A percentile compares a stretch with the other conserved stretches of the same genome.
phyloP scores from a whole-genome alignment of 2,329 filamentous ascomycete species.

The Diaporthe sp. region DNA sequence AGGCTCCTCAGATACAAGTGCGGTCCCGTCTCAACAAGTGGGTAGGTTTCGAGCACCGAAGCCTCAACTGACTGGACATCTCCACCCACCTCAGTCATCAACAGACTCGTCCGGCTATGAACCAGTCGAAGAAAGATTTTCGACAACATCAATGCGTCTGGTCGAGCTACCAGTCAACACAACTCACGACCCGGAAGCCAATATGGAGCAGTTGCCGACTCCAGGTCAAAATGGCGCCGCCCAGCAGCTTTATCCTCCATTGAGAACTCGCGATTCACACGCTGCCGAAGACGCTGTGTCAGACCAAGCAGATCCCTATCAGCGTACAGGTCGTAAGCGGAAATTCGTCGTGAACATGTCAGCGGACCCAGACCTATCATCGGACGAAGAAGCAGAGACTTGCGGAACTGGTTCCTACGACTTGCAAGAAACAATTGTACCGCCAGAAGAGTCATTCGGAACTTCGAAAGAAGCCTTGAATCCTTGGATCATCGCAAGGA shows the following conservation, averaged over 20 bases:
- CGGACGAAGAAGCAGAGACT: conserved; percentile 37
- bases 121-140: not conserved
- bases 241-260: not conserved
- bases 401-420: not conserved
- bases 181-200: not conserved
- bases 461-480: conserved; percentile 48
- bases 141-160: not conserved
- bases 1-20: not conserved
- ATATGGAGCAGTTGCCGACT: not conserved
- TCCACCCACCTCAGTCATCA: not conserved
- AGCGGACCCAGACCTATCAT: conserved; percentile 37
- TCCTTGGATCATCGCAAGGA: conserved; percentile 57
- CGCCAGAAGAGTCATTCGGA: not conserved
- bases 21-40: not conserved
- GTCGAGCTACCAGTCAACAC: not conserved
- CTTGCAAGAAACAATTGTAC: not conserved
- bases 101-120: not conserved
- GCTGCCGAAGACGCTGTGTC: not conserved
- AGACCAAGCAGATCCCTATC: not conserved
- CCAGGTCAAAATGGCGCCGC: not conserved
- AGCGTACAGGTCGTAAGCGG: not conserved
- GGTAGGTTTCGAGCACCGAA: not conserved
- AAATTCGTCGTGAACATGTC: conserved; percentile 39
- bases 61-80: not conserved
- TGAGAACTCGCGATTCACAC: not conserved